Percentiles rank a stretch among this genome's conserved stretches.
Conservation (phyloP, 208 protist species). For the Porcisia deanei region DNA sequence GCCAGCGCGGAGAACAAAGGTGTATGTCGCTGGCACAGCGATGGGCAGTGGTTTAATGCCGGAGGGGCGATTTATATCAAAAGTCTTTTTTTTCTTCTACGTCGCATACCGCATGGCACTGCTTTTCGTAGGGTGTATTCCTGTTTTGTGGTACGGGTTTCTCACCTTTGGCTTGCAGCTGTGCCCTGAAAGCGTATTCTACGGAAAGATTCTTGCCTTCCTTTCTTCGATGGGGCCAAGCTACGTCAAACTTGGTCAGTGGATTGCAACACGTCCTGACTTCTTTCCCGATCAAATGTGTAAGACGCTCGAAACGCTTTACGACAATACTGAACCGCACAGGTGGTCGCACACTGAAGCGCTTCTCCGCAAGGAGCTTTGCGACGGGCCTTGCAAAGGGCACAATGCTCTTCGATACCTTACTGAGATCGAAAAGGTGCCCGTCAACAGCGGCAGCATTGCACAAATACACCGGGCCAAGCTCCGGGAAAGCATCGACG, state of each 20-base stretch:
- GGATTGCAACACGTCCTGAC: constrained; percentile 91
- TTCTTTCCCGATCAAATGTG: constrained; percentile 87
- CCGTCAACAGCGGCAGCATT: constrained; percentile 93
- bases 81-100: constrained; percentile 39
- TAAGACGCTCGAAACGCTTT: constrained; percentile 63
- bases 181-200: constrained; percentile 59
- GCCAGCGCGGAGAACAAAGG: constrained; percentile 45
- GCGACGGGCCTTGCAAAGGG: constrained; percentile 21
- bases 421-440: constrained; percentile 72
- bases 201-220: constrained; percentile 52
- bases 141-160: constrained; percentile 59
- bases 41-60: constrained; percentile 31
- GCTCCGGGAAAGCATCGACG: constrained; percentile 70
- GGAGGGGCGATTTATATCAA: constrained; percentile 29
- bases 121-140: constrained; percentile 42
- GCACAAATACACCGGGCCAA: constrained; percentile 90
- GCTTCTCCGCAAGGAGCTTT: constrained; percentile 45
- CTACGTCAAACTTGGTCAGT: constrained; percentile 95
- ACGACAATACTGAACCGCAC: constrained; percentile 70
- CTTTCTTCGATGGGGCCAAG: constrained; percentile 81
- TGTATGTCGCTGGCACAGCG: constrained; percentile 57
- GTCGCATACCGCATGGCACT: constrained; percentile 35
- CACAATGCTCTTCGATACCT: constrained; percentile 61
- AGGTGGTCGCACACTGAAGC: constrained; percentile 77
- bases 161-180: constrained; percentile 48